Evolutionary conservation across 805 yeast genomes (phyloP).

Genomic region (Ogataea wickerhamii): DNA sequence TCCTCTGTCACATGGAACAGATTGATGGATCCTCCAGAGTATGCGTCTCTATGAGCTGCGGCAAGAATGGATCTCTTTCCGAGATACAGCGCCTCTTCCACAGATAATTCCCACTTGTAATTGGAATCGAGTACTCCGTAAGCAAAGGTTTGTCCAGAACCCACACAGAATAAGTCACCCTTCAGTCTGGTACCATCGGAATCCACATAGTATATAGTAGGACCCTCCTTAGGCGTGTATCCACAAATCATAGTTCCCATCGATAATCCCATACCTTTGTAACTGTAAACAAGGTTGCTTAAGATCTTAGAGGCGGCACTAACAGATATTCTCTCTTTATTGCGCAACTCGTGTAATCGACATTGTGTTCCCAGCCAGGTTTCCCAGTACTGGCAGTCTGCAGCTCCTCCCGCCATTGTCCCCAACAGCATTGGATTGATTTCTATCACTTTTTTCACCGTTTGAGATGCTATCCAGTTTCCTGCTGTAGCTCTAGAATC

Average conservation of each 20-base stretch:
- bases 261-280: slow-evolving; percentile 97
- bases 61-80: slow-evolving; percentile 96
- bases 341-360: slow-evolving; percentile 88
- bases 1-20: slow-evolving; percentile 87
- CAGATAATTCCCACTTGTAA: slow-evolving; percentile 85
- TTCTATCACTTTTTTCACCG: slow-evolving; percentile 95
- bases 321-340: slow-evolving; percentile 90
- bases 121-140: slow-evolving; percentile 96
- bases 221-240: slow-evolving; percentile 91
- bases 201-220: slow-evolving; percentile 93
- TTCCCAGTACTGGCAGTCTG: slow-evolving; percentile 99
- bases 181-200: slow-evolving; percentile 94
- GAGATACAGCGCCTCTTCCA: slow-evolving; percentile 88
- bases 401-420: slow-evolving; percentile 99
- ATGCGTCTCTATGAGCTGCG: slow-evolving; percentile 98
- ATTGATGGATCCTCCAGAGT: slow-evolving; percentile 94
- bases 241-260: slow-evolving; percentile 99
- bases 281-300: slow-evolving; percentile 83
- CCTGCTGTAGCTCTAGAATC: slow-evolving; percentile 99
- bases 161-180: slow-evolving; percentile 95
- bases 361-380: slow-evolving; percentile 98
- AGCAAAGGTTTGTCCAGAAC: slow-evolving; percentile 98
- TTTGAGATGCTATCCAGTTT: slow-evolving; percentile 95
- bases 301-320: slow-evolving; percentile 96
- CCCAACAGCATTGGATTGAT: slow-evolving; percentile 94